These are phyloP conservation scores for Rhododendron mucronatum DNA, from an alignment of 148 eudicot species.

Conservation along the genomic window DNA sequence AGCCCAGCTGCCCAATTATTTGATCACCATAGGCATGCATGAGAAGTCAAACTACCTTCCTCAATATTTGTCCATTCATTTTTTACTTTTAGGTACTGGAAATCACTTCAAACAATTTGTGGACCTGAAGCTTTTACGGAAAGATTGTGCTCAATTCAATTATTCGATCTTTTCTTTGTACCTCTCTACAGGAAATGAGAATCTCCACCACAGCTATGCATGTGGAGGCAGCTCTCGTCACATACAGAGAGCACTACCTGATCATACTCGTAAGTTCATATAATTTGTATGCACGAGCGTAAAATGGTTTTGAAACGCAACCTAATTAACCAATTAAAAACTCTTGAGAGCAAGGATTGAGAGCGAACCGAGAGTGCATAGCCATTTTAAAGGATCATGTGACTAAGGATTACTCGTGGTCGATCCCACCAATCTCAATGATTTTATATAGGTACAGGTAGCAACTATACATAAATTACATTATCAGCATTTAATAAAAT, in stretches of 20 bases:
- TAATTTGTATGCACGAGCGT: too few species aligned
- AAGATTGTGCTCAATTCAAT: neutral
- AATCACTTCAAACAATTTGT: too few species aligned
- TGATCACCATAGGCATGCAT: too few species aligned
- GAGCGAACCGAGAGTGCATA: too few species aligned
- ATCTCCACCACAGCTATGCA: neutral
- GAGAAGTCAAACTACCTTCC: neutral
- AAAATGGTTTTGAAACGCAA: too few species aligned
- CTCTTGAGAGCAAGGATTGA: neutral
- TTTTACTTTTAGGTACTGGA: neutral
- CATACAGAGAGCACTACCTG: neutral
- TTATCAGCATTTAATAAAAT: neutral
- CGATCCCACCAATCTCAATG: neutral
- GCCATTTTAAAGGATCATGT: too few species aligned
- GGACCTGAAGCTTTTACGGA: too few species aligned
- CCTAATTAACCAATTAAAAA: too few species aligned
- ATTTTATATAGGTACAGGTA: neutral
- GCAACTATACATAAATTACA: neutral
- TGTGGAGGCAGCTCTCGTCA: neutral
- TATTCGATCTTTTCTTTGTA: neutral
- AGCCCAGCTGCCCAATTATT: neutral
- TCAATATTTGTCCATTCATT: neutral
- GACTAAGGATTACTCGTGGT: too few species aligned
- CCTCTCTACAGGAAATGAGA: neutral
- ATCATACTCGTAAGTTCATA: neutral